These are phyloP conservation scores for Neonectria magnoliae DNA, from an alignment of 2,329 filamentous ascomycete species.

Conservation along the genomic window DNA sequence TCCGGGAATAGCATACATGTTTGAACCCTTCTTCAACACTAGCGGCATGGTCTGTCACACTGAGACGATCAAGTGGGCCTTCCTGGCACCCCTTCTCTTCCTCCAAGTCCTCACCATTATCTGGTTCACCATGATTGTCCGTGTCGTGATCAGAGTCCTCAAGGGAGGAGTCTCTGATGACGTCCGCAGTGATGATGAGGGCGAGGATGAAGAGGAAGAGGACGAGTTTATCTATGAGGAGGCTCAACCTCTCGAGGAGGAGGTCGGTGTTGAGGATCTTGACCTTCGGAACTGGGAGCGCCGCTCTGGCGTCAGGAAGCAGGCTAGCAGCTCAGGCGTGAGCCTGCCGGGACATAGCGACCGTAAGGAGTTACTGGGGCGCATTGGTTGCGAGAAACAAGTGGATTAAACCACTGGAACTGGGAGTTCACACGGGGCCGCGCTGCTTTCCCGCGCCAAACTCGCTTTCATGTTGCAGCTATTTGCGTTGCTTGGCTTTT, in stretches of 20 bases:
- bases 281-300: conserved; percentile 73
- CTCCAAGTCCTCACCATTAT: conserved; percentile 83
- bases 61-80: conserved; percentile 76
- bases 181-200: conserved; percentile 81
- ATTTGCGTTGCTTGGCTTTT: conserved; percentile 25
- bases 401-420: conserved; percentile 53
- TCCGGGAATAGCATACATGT: conserved; percentile 67
- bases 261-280: conserved; percentile 78
- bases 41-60: conserved; percentile 85
- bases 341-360: conserved; percentile 77
- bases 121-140: conserved; percentile 91
- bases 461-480: conserved; percentile 21
- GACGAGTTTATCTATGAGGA: conserved; percentile 65
- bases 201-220: conserved; percentile 69
- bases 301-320: conserved; percentile 64
- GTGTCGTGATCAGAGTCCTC: conserved; percentile 83
- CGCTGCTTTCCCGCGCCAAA: conserved; percentile 23
- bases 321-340: conserved; percentile 65
- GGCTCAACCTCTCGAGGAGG: conserved; percentile 72
- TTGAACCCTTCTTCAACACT: conserved; percentile 78
- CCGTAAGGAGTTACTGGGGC: conserved; percentile 81
- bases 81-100: conserved; percentile 79
- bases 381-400: conserved; percentile 86
- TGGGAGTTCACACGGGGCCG: conserved; percentile 33
- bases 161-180: conserved; percentile 84